Conservation (phyloP, 1,284 basidiomycete species). For the Trametes versicolor region DNA sequence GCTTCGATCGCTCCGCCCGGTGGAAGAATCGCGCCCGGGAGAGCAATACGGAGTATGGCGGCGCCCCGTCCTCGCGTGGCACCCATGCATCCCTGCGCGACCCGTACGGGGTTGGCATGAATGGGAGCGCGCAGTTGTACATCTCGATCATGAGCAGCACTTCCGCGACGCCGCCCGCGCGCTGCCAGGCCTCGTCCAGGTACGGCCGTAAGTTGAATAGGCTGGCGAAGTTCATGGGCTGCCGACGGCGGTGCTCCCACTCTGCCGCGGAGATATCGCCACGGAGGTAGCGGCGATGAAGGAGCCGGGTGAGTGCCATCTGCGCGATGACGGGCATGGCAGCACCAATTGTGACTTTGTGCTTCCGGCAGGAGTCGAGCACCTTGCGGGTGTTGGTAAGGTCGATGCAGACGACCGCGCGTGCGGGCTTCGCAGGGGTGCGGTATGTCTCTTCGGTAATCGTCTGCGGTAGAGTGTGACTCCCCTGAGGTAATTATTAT, state of each 20-base stretch:
- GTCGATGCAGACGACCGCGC: constrained; percentile 25
- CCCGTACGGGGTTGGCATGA: constrained; percentile 51
- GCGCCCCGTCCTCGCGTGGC: constrained; percentile 46
- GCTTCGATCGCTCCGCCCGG: constrained; percentile 51
- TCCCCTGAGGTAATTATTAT: constrained; percentile 53
- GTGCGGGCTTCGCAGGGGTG: constrained; percentile 49
- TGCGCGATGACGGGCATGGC: constrained; percentile 61
- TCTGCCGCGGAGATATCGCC: constrained; percentile 59
- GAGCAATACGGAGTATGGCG: constrained; percentile 53
- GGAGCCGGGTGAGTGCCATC: constrained; percentile 61
- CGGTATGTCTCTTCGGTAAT: constrained; percentile 46
- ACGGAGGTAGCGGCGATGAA: constrained; percentile 56
- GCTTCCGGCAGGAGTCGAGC: constrained; percentile 51
- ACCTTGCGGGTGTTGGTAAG: constrained; percentile 45
- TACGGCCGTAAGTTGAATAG: constrained; percentile 64
- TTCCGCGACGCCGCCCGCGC: constrained; percentile 54
- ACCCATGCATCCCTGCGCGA: constrained; percentile 21
- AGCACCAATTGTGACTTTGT: constrained; percentile 60
- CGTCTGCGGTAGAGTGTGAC: constrained; percentile 60
- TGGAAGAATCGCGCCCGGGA: constrained; percentile 56
- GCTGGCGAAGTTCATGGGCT: constrained; percentile 60
- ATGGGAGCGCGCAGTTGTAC: constrained; percentile 56
- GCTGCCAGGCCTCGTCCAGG: constrained; percentile 59
- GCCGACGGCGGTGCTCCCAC: constrained; percentile 60
- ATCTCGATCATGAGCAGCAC: constrained; percentile 56